Percentiles rank a stretch among this genome's conserved stretches.
These are phyloP conservation scores for Skeletonema costatum DNA, from an alignment of 108 stramenopile species.

Conservation along the genomic window DNA sequence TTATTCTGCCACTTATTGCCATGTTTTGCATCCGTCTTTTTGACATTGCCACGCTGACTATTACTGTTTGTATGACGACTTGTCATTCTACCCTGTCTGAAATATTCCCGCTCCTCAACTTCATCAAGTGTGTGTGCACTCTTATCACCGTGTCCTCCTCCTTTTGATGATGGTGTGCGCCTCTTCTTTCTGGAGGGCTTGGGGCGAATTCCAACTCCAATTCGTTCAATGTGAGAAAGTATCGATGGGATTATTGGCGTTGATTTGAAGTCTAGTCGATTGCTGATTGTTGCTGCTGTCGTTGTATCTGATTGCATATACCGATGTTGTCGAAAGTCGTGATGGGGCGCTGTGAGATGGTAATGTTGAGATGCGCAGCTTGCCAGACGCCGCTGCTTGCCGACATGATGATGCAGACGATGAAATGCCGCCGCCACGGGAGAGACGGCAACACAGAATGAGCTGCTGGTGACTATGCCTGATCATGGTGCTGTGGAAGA, in stretches of 20 bases:
- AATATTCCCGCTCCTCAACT: conserved; percentile 32
- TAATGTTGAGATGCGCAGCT: neutral
- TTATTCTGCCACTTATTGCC: neutral
- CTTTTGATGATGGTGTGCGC: neutral
- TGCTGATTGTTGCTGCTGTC: neutral
- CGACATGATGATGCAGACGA: neutral
- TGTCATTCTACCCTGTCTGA: conserved; percentile 2
- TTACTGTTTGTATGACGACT: neutral
- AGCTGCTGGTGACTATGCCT: neutral
- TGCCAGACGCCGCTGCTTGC: neutral
- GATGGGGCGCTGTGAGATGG: neutral
- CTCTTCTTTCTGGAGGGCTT: conserved; percentile 16
- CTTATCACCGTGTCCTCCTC: conserved; percentile 1
- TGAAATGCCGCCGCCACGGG: neutral
- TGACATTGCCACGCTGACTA: neutral
- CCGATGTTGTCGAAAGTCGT: neutral
- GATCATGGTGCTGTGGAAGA: neutral
- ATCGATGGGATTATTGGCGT: conserved; percentile 65
- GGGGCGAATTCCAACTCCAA: conserved; percentile 65
- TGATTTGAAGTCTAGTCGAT: conserved; percentile 21
- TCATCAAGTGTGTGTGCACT: conserved; percentile 27
- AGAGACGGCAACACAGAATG: neutral
- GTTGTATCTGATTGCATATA: neutral
- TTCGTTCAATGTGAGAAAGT: conserved; percentile 57
- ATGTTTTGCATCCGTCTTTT: neutral